Conservation (phyloP, 306 rosid genomes). For the Prunus salicina region DNA sequence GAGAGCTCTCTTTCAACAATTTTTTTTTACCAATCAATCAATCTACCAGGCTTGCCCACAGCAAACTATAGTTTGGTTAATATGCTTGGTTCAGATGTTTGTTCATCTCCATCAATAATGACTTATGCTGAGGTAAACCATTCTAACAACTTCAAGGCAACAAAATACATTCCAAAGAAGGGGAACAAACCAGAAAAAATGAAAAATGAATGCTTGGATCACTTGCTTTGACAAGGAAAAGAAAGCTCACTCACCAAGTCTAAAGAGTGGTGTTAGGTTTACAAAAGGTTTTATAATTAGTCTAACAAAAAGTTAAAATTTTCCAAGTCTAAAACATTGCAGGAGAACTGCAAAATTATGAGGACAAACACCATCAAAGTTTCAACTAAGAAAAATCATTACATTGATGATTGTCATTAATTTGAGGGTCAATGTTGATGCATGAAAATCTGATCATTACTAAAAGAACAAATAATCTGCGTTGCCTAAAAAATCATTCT, state of each 20-base stretch:
- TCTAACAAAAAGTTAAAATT: not conserved
- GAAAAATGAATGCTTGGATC: not conserved
- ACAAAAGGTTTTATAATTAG: not conserved
- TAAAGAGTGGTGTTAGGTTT: not conserved
- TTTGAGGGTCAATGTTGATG: not conserved
- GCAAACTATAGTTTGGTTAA: not conserved
- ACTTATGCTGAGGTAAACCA: not conserved
- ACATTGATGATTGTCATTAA: slow-evolving; percentile 1
- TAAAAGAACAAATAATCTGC: not conserved
- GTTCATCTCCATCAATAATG: not conserved
- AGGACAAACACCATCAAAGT: not conserved
- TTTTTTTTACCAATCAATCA: not conserved
- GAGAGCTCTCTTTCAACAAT: not conserved
- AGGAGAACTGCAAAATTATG: not conserved
- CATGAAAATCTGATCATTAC: not conserved
- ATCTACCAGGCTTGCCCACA: not conserved
- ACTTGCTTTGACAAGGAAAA: not conserved
- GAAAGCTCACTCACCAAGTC: not conserved
- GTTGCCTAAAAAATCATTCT: slow-evolving; percentile 9
- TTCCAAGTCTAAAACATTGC: not conserved
- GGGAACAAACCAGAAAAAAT: not conserved
- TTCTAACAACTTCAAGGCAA: not conserved
- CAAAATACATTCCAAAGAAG: not conserved
- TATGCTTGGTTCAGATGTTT: not conserved
- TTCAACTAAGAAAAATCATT: not conserved